These are phyloP conservation scores for Syncephalis fuscata DNA, from an alignment of 371 early-diverging fungal species.

Conservation along the genomic window DNA sequence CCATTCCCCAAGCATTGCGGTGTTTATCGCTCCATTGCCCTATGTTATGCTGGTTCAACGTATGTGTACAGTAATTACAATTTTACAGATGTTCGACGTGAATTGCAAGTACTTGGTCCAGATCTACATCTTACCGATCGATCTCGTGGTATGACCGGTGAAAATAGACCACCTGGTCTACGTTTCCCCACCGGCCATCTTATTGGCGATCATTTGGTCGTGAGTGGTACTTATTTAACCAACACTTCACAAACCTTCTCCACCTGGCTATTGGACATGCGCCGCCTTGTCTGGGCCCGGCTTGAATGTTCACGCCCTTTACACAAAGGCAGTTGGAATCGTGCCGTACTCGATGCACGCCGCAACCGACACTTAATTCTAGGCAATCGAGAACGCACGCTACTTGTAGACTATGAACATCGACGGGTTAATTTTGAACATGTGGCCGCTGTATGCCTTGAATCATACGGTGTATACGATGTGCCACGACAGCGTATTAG, in stretches of 20 bases:
- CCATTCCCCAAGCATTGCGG: conserved; percentile 52
- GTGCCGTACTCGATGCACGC: conserved; percentile 38
- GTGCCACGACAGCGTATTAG: conserved; percentile 20
- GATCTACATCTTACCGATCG: conserved; percentile 42
- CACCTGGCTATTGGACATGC: conserved; percentile 54
- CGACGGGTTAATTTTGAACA: conserved; percentile 64
- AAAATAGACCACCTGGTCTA: conserved; percentile 49
- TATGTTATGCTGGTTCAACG: conserved; percentile 18
- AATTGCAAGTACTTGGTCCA: conserved; percentile 39
- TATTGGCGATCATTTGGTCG: conserved; percentile 46
- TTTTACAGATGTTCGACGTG: conserved; percentile 52
- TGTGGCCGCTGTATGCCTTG: conserved; percentile 45
- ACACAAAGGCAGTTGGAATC: conserved; percentile 59
- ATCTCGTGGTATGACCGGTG: conserved; percentile 14
- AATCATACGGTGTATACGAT: conserved; percentile 54
- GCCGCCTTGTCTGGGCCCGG: conserved; percentile 43
- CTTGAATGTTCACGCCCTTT: conserved; percentile 48
- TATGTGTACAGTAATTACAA: conserved; percentile 69
- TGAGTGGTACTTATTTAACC: conserved; percentile 58
- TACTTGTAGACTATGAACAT: conserved; percentile 56
- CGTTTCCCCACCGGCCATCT: conserved; percentile 54
- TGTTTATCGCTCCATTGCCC: conserved; percentile 41
- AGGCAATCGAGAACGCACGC: conserved; percentile 47
- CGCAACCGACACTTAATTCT: conserved; percentile 45
- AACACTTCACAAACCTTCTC: conserved; percentile 46